phyloP scores from a whole-genome alignment of 148 eudicot species.

The Chenopodium quinoa region DNA sequence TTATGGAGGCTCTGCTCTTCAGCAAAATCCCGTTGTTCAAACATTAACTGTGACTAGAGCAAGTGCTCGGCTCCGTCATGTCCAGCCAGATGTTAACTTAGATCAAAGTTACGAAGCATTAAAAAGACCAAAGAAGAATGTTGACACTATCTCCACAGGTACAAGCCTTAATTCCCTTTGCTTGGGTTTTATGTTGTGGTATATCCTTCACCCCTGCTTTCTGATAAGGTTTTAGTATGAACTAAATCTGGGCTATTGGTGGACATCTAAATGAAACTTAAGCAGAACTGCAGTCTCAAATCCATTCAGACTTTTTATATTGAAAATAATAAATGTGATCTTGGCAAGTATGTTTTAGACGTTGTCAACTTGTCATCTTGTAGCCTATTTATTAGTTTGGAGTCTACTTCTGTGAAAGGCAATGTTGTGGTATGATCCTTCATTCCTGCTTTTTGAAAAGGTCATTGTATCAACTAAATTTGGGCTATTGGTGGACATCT shows the following conservation, averaged over 20 bases:
- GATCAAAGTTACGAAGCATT: slow-evolving; percentile 84
- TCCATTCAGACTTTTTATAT: too few relatives aligned
- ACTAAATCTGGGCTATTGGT: too few relatives aligned
- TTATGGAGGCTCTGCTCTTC: slow-evolving; percentile 45
- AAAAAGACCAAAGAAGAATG: slow-evolving; percentile 72
- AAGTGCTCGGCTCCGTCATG: slow-evolving; percentile 93
- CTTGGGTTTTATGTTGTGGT: background rate
- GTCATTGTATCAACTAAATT: background rate
- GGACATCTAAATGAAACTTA: too few relatives aligned
- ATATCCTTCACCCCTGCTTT: background rate
- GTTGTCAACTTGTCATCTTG: too few relatives aligned
- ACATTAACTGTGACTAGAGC: slow-evolving; percentile 71
- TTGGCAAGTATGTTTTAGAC: too few relatives aligned
- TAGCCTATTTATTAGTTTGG: too few relatives aligned
- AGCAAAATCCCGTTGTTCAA: slow-evolving; percentile 69
- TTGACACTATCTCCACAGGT: slow-evolving; percentile 64
- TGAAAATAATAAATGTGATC: too few relatives aligned
- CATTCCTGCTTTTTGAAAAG: background rate
- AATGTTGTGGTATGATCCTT: background rate
- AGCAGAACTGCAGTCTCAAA: too few relatives aligned
- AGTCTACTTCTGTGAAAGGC: too few relatives aligned
- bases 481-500: background rate
- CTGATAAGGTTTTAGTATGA: background rate
- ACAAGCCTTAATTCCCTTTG: slow-evolving; percentile 17
- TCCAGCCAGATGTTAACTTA: slow-evolving; percentile 85